Percentiles rank a stretch among this genome's conserved stretches.
These are phyloP conservation scores for Lachancea fermentati DNA, from an alignment of 805 yeast species.

Conservation along the genomic window DNA sequence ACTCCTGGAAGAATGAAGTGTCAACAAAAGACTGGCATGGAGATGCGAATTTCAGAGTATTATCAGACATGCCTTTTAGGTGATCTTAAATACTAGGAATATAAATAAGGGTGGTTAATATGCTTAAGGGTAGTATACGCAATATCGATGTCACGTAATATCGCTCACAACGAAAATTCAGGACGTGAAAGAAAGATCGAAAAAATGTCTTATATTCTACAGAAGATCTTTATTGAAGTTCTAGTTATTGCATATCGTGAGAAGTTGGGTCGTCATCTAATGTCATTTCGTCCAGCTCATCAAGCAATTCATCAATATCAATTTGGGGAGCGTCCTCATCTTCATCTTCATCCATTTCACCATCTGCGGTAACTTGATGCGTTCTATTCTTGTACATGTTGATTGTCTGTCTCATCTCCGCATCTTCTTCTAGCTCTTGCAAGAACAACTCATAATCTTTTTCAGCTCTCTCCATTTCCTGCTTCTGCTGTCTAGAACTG, in stretches of 20 bases:
- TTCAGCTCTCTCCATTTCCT: constrained; percentile 88
- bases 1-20: constrained; percentile 75
- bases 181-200: too few species aligned
- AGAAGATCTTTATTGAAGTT: not conserved
- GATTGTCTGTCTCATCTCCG: constrained; percentile 84
- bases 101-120: too few species aligned
- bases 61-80: constrained; percentile 12
- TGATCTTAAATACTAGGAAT: too few species aligned
- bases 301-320: constrained; percentile 86
- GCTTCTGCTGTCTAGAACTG: constrained; percentile 67
- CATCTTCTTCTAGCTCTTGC: constrained; percentile 96
- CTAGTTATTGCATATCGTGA: not conserved
- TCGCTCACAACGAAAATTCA: too few species aligned
- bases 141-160: too few species aligned
- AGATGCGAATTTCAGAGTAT: constrained; percentile 27
- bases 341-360: constrained; percentile 48
- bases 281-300: constrained; percentile 91
- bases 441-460: constrained; percentile 92
- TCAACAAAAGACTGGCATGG: constrained; percentile 72
- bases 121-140: too few species aligned
- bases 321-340: constrained; percentile 86
- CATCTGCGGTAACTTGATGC: constrained; percentile 23
- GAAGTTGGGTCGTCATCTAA: constrained; percentile 45
- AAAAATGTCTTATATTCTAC: too few species aligned
- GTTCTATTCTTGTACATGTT: constrained; percentile 72